Evolutionary conservation across 257 asterid species (phyloP), one percentile per base, ranked within the genome.

Genomic region (Lantana camara): DNA sequence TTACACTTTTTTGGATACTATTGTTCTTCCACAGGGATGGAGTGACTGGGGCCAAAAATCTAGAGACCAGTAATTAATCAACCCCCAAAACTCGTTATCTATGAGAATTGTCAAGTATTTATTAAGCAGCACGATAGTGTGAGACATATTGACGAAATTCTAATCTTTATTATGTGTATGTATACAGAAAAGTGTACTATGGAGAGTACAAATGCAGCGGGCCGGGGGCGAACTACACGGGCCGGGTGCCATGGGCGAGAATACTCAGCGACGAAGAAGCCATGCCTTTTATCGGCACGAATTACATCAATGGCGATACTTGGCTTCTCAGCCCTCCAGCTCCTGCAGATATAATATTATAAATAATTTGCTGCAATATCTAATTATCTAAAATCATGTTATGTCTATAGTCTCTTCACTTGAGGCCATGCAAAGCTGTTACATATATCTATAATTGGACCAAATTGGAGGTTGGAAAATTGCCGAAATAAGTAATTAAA

Each of bases 181-280:
- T 37, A n/a, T n/a, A n/a, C n/a, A 83, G 89, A 69, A 61, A 64
- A 60, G 89, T 83, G 66, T 83, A 72, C 23, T 83, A 77, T 24
- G 89, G 89, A 17, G 89, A 83, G 35, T 83, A 83, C 74, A 73
- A 72, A 58, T 83, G 89, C 57, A 75, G 82, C 21, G 86, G 86
- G 54, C 73, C 75, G 21, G 89, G 89, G 17, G 77, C 89, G 17
- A 70, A 75, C 60, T 7, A 64, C 69, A 75, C 75, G 5, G 79
- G 79, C 11, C 78, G 84, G 61, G 86, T 80, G 27, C 61, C 75
- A 5, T 83, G 82, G 84, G 84, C 79, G 0, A 69, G 82, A 47
- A 40, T 54, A 15, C 73, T 83, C 14, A 72, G 75, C 0, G 86
- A 83, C 22, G 79, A 83, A 54, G 89, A 80, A 61, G 89, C 80